phyloP scores from a whole-genome alignment of 805 yeast genomes.

The Spencermartinsiella europaea region DNA sequence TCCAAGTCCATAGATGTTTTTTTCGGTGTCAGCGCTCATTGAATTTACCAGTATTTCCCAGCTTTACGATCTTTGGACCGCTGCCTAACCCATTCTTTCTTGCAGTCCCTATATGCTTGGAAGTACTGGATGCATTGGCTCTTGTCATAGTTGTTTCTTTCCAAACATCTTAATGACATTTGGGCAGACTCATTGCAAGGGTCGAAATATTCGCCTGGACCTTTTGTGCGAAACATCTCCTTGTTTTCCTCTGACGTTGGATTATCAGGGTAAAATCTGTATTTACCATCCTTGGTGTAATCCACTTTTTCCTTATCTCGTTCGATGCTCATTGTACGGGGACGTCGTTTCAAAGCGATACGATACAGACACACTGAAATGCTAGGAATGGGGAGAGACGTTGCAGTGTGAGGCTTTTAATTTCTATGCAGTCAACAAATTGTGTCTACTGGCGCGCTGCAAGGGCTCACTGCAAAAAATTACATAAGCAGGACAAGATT shows the following conservation, averaged over 20 bases:
- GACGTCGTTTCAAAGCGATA: neutral
- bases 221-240: slow-evolving; percentile 65
- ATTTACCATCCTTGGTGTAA: slow-evolving; percentile 55
- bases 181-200: slow-evolving; percentile 88
- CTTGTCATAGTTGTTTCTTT: slow-evolving; percentile 66
- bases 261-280: slow-evolving; percentile 78
- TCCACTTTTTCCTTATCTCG: slow-evolving; percentile 42
- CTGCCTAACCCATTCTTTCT: slow-evolving; percentile 55
- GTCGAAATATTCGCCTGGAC: slow-evolving; percentile 79
- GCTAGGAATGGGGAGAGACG: neutral
- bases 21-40: neutral
- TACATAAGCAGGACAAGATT: no score
- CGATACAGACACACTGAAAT: no score
- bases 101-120: slow-evolving; percentile 90
- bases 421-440: no score
- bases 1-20: neutral
- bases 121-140: slow-evolving; percentile 73
- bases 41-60: slow-evolving; percentile 12
- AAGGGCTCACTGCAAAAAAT: no score
- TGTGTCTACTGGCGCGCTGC: no score
- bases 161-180: slow-evolving; percentile 82
- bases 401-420: neutral
- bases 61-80: slow-evolving; percentile 13
- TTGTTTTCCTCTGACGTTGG: slow-evolving; percentile 71
- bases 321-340: slow-evolving; percentile 10